Evolutionary conservation across 192 early-diverging fungal species (phyloP), one percentile per base, ranked within the genome.

Genomic region (Cetraspora pellucida): DNA sequence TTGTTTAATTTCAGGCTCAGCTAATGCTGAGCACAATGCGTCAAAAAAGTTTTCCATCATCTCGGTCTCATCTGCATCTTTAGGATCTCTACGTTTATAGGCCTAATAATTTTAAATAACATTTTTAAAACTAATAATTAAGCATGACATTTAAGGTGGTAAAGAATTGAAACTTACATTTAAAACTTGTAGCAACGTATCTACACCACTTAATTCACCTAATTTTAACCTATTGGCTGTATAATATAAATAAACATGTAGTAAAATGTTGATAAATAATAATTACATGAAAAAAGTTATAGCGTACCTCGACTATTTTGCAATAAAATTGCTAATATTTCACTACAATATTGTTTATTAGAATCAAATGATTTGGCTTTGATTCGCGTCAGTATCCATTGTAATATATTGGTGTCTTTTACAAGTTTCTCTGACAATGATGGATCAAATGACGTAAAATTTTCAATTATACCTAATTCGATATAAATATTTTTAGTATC

Each of bases 31-130:
- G 81, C 93, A 96, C 17, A 98, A 65, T 7, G 87, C 83, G 81
- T 96, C 92, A 78, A 98, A 95, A 21, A 94, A 82, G 79, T 97
- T 98, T 75, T 97, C 97, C 85, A 99, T 82, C 82, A 95, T 85
- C 75, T 99, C 97, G 50, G 90, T 84, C 73, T 97, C 96, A 74
- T 96, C 94, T 8, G 87, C 88, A 60, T 94, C 91, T 17, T 83
- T 81, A 2, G 97, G 96, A 77, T 97, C 94, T 88, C 87, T 87
- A 44, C 87, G 83, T 65, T 85, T 90, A 65, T 85, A 88, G 1
- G 75, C 73, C 77, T 86, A 64, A 28, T 27, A n/a, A 1, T 52
- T 23, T 43, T 6, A 61, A 21, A 23, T 23, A 63, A 17, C 13
- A 16, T 21, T 27, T 9, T 63, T 49, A 44, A 44, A 54, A 54